Evolutionary conservation across 2,329 filamentous ascomycete genomes (phyloP).

Genomic region (Leptodontidium sp.): DNA sequence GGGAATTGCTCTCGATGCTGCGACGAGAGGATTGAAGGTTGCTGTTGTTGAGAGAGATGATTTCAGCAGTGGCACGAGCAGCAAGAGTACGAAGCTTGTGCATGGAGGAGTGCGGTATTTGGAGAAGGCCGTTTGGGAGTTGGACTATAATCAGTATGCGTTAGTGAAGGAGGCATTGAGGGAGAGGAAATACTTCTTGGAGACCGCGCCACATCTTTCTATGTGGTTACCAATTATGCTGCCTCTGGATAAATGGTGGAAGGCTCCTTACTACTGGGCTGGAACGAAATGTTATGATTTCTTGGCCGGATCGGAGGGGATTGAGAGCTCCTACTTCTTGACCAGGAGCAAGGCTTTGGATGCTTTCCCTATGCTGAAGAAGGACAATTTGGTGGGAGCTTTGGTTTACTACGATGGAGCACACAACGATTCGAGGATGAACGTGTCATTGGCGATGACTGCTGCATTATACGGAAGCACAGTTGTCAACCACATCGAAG

Average conservation of each 20-base stretch:
- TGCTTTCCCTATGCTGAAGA: conserved; percentile 88
- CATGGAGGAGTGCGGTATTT: conserved; percentile 79
- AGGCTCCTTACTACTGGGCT: conserved; percentile 79
- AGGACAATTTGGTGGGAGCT: conserved; percentile 78
- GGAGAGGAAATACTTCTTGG: conserved; percentile 78
- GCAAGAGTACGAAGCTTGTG: conserved; percentile 80
- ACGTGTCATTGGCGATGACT: conserved; percentile 87
- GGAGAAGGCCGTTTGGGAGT: conserved; percentile 78
- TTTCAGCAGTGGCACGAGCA: conserved; percentile 76
- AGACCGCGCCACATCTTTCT: conserved; percentile 77
- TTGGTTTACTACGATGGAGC: conserved; percentile 92
- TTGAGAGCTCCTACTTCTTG: conserved; percentile 88
- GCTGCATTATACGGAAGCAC: conserved; percentile 87
- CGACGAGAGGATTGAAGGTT: conserved; percentile 74
- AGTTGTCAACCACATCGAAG: conserved; percentile 84
- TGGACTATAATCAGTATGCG: conserved; percentile 77
- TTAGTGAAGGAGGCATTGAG: conserved; percentile 77
- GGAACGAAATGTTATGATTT: conserved; percentile 86
- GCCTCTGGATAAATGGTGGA: conserved; percentile 78
- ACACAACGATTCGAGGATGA: conserved; percentile 93
- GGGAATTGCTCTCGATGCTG: conserved; percentile 76
- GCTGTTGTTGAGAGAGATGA: conserved; percentile 77
- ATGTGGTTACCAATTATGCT: conserved; percentile 81
- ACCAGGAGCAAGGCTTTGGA: conserved; percentile 87
- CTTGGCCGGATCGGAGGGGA: conserved; percentile 84